Conservation (phyloP, 345 rosid genomes). For the Gossypium turneri region DNA sequence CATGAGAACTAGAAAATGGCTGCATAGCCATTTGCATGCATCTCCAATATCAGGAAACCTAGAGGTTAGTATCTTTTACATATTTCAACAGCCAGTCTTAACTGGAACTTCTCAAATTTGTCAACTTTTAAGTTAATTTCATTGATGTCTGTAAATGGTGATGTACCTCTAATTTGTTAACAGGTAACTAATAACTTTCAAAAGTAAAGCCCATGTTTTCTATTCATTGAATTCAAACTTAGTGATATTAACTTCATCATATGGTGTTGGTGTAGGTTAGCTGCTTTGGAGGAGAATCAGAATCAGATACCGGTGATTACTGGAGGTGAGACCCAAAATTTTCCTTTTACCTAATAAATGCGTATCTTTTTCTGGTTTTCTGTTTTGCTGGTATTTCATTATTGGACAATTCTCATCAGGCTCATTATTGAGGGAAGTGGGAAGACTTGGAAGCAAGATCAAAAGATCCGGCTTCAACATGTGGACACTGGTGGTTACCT, state of each 20-base stretch:
- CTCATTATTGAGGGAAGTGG: constrained; percentile 83
- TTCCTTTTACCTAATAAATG: not conserved
- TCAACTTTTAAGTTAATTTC: not conserved
- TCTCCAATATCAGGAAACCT: constrained; percentile 97
- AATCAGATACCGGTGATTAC: constrained; percentile 91
- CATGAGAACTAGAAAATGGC: constrained; percentile 91
- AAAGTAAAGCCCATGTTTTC: not conserved
- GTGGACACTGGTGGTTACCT: constrained; percentile 90
- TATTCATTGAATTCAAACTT: not conserved
- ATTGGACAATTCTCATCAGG: constrained; percentile 34
- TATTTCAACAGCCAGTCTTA: not conserved
- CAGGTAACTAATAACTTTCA: not conserved
- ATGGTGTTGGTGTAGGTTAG: constrained; percentile 56
- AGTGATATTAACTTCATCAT: not conserved
- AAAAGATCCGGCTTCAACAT: constrained; percentile 86
- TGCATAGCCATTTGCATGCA: constrained; percentile 91
- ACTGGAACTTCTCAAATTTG: not conserved
- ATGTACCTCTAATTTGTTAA: not conserved
- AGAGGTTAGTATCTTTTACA: constrained; percentile 50
- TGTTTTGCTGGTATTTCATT: constrained; percentile 14
- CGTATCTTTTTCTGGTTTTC: not conserved
- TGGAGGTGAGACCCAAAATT: constrained; percentile 64
- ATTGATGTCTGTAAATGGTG: not conserved
- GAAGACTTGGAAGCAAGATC: constrained; percentile 94
- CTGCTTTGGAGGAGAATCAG: constrained; percentile 90